Conservation (phyloP, 768 basidiomycete species). For the Suillus americanus region DNA sequence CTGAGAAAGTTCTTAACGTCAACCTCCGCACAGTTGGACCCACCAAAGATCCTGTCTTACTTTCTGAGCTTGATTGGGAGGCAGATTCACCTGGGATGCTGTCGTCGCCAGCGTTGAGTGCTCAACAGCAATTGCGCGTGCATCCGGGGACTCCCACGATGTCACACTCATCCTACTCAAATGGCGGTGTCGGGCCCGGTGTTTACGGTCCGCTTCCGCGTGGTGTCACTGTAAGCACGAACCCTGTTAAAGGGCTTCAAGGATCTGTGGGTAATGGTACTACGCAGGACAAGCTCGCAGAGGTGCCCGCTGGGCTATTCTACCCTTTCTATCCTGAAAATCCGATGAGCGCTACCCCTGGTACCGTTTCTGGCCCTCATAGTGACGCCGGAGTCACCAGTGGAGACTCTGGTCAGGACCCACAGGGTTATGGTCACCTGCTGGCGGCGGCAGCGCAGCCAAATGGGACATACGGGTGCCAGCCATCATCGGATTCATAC, state of each 20-base stretch:
- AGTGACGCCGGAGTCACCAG: constrained; percentile 18
- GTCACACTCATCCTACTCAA: constrained; percentile 33
- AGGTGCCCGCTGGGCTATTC: constrained; percentile 68
- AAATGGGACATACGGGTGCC: constrained; percentile 53
- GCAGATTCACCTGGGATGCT: constrained; percentile 31
- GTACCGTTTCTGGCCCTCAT: constrained; percentile 12
- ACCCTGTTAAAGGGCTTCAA: constrained; percentile 28
- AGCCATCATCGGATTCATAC: constrained; percentile 59
- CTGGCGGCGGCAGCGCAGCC: constrained; percentile 61
- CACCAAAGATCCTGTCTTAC: constrained; percentile 40
- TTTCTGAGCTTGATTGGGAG: constrained; percentile 48
- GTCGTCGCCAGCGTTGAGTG: constrained; percentile 23
- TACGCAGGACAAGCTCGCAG: constrained; percentile 45
- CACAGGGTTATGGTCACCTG: constrained; percentile 50
- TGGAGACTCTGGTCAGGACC: constrained; percentile 19
- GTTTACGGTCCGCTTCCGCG: constrained; percentile 29
- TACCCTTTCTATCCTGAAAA: constrained; percentile 78
- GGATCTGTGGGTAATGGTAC: constrained; percentile 25
- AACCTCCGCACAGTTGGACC: constrained; percentile 57
- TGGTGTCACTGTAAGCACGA: constrained; percentile 25
- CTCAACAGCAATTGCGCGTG: constrained; percentile 27
- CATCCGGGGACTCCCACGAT: constrained; percentile 37
- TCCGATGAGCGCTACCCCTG: constrained; percentile 25
- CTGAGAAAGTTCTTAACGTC: constrained; percentile 76
- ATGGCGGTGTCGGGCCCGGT: constrained; percentile 25